phyloP scores from a whole-genome alignment of 306 rosid species.

The Ceratonia siliqua region DNA sequence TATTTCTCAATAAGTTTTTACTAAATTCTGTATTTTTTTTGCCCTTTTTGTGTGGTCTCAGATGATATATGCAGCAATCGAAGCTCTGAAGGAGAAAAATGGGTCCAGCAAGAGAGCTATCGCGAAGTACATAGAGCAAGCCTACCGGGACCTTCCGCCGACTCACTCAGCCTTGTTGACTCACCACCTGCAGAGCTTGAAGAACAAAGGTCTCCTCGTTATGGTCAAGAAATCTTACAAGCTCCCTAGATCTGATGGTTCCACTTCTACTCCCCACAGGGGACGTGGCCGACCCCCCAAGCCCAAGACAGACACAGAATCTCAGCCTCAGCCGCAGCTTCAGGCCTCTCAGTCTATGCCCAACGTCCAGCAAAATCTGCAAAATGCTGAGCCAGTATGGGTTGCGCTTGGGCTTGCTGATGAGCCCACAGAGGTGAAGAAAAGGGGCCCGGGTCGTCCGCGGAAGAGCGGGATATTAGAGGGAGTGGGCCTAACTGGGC shows the following conservation, averaged over 20 bases:
- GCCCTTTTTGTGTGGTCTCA: background rate
- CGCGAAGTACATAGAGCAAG: slow-evolving; percentile 71
- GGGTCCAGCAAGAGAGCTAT: slow-evolving; percentile 89
- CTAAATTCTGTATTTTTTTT: background rate
- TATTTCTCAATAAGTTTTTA: background rate
- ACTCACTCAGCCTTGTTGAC: slow-evolving; percentile 63
- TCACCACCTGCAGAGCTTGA: slow-evolving; percentile 72
- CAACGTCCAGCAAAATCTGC: background rate
- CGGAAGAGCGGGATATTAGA: slow-evolving; percentile 15
- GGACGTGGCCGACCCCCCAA: slow-evolving; percentile 74
- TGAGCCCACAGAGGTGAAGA: slow-evolving; percentile 41
- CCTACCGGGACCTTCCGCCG: slow-evolving; percentile 56
- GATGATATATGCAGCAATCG: slow-evolving; percentile 79
- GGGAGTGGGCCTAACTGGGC: background rate
- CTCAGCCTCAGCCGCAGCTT: background rate
- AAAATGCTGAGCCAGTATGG: slow-evolving; percentile 60
- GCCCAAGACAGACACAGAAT: slow-evolving; percentile 28
- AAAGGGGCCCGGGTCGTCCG: slow-evolving; percentile 64
- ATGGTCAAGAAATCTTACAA: slow-evolving; percentile 79
- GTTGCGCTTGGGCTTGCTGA: slow-evolving; percentile 71
- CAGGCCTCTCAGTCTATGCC: slow-evolving; percentile 6
- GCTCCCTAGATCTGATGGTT: slow-evolving; percentile 64
- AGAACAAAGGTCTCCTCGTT: slow-evolving; percentile 53
- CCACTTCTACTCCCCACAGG: slow-evolving; percentile 17
- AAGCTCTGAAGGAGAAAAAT: slow-evolving; percentile 66